A percentile compares a stretch with the other conserved stretches of the same genome.
These are phyloP conservation scores for Cubamyces sp. DNA, from an alignment of 768 basidiomycete species.

Conservation along the genomic window DNA sequence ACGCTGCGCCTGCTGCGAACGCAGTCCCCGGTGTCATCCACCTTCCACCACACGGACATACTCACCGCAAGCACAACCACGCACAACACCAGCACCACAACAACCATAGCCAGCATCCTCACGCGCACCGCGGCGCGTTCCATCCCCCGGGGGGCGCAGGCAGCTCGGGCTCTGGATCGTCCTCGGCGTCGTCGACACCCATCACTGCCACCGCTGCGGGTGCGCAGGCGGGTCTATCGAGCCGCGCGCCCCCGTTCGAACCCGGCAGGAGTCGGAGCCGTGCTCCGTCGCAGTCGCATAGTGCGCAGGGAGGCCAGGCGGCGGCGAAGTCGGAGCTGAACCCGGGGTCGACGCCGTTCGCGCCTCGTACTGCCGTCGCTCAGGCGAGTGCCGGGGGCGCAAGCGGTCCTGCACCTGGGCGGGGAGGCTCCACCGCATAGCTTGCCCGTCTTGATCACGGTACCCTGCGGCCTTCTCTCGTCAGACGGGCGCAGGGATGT, in stretches of 20 bases:
- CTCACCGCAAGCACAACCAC: constrained; percentile 12
- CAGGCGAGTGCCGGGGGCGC: constrained; percentile 1
- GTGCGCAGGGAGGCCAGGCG: constrained; percentile 1
- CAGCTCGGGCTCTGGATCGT: constrained; percentile 23
- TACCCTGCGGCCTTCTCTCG: no score
- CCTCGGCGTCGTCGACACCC: constrained; percentile 23
- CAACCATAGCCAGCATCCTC: constrained; percentile 21
- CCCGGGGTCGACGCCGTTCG: constrained; percentile 33
- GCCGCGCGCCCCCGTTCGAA: constrained; percentile 59
- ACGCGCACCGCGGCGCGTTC: constrained; percentile 25
- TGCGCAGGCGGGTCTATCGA: constrained; percentile 48
- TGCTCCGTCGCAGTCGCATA: constrained; percentile 14
- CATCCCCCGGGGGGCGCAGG: constrained; percentile 5
- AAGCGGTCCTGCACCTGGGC: no score
- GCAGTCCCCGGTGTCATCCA: constrained; percentile 34
- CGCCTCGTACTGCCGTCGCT: constrained; percentile 24
- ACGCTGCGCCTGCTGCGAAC: constrained; percentile 1
- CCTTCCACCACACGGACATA: constrained; percentile 19
- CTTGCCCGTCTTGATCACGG: no score
- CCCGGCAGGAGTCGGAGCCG: constrained; percentile 37
- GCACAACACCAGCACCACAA: constrained; percentile 7
- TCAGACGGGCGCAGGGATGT: no score
- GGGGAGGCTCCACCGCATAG: no score
- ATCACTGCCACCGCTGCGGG: constrained; percentile 13
- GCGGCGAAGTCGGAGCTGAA: constrained; percentile 33